Base-by-base conservation (phyloP, 805 yeast genomes). In the Candida nemodendra region DNA sequence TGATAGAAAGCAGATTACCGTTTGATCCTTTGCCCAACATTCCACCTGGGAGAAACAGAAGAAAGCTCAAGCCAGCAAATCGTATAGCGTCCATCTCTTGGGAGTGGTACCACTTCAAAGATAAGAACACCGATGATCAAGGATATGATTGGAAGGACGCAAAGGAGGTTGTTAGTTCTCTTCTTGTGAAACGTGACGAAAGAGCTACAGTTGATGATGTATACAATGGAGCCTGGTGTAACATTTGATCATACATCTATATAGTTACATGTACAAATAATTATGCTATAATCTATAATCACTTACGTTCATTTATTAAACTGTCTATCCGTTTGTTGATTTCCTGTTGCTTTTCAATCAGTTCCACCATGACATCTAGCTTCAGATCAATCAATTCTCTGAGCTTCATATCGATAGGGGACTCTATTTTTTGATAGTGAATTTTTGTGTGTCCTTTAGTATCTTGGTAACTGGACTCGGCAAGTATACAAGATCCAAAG, bases 81-180 rank as follows among this genome's bases (percentile, higher is more conserved):
- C 68, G 97, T 39, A 93, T 91, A 22, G 97, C 97, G 4, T 76
- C 91, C 55, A 80, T 87, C 25, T 93, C 86, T 44, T 93, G 99
- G 99, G 74, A 72, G 25, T 91, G 98, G 98, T 71, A 62, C 45
- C 59, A 61, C 16, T 61, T 76, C 47, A 62, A 66, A 38, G 70
- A 70, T 1, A 64, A 63, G 2, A 41, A 43, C 31, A 27, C 29
- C 2, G 46, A 51, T 26, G 53, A 51, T 25, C 39, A 47, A 9
- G 50, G 50, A 4, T 55, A 45, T 38, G 47, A 47, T 21, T 77
- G 79, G 79, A 47, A 42, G 1, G 65, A 60, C 3, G 79, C 79
- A 1, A 79, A 69, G 45, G 53, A 47, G 12, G 55, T 80, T 12
- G 85, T 80, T n/a, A 70, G 69, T 28, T 57, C 60, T 8, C 61